Conservation (phyloP, 164 flowering plant species). For the Vitis rupestris region DNA sequence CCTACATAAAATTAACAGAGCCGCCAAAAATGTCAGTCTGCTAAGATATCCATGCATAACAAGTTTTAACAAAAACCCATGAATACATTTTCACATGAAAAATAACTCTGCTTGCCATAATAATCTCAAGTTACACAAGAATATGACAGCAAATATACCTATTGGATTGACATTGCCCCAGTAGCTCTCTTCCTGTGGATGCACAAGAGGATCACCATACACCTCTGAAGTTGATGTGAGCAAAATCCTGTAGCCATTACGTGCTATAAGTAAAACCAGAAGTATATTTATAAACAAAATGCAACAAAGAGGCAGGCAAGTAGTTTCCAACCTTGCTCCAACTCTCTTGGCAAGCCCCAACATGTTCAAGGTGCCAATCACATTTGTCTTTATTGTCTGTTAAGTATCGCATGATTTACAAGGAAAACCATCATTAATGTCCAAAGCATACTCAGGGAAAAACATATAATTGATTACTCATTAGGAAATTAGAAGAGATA, state of each 20-base stretch:
- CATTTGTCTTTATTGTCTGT: conserved; percentile 88
- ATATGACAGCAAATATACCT: conserved; percentile 39
- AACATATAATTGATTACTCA: no score
- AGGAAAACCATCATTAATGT: background rate
- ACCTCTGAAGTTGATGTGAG: conserved; percentile 97
- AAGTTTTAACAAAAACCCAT: background rate
- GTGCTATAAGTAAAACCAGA: background rate
- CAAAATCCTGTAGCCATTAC: conserved; percentile 56
- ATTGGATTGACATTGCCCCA: conserved; percentile 99
- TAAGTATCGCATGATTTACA: conserved; percentile 3
- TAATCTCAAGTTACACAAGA: background rate
- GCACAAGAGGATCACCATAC: conserved; percentile 95
- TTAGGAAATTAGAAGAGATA: no score
- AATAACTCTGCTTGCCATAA: no score
- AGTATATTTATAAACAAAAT: background rate
- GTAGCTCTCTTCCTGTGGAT: conserved; percentile 83
- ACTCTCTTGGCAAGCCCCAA: conserved; percentile 77
- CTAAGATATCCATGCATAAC: background rate
- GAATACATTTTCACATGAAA: background rate
- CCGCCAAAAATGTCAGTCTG: no score
- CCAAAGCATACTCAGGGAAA: no score
- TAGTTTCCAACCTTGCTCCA: conserved; percentile 61
- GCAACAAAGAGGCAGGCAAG: background rate
- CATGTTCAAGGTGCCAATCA: conserved; percentile 76
- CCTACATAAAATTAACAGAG: no score